Evolutionary conservation across 1,139 yeast species (phyloP).

Genomic region (Lodderomyces jiufengensis): DNA sequence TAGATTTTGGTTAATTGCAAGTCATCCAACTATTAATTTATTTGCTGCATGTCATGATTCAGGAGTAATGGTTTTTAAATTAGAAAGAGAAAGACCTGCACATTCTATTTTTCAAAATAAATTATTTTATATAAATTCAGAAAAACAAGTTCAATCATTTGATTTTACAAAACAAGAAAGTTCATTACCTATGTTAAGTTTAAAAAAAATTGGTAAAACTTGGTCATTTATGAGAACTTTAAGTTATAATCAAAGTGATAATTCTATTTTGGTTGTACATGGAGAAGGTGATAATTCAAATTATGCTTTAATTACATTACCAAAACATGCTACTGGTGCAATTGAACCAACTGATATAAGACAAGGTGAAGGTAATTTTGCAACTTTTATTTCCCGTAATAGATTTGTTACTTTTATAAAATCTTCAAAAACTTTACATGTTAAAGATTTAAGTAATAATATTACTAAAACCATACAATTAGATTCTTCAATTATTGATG

Average conservation of each 20-base stretch:
- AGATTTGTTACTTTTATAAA: conserved; percentile 82
- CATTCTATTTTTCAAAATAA: conserved; percentile 66
- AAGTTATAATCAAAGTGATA: conserved; percentile 90
- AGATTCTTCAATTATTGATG: conserved; percentile 69
- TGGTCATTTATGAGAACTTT: conserved; percentile 85
- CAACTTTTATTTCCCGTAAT: conserved; percentile 89
- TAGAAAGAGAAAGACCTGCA: conserved; percentile 97
- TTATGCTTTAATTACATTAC: conserved; percentile 74
- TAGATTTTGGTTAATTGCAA: conserved; percentile 88
- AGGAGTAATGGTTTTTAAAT: conserved; percentile 97
- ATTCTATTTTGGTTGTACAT: conserved; percentile 78
- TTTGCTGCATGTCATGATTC: conserved; percentile 97
- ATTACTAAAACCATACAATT: conserved; percentile 77
- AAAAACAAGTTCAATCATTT: conserved; percentile 79
- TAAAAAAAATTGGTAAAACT: conserved; percentile 79
- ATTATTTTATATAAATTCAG: conserved; percentile 74
- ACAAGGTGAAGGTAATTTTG: conserved; percentile 81
- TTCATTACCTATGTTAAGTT: conserved; percentile 76
- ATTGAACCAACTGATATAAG: conserved; percentile 79
- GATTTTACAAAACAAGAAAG: conserved; percentile 60
- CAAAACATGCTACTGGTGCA: conserved; percentile 89
- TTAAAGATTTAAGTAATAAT: conserved; percentile 78
- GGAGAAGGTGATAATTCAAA: conserved; percentile 61
- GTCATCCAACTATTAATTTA: conserved; percentile 86
- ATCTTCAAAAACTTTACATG: conserved; percentile 62